Evolutionary conservation across 2,329 filamentous ascomycete species (phyloP).

Genomic region (Arthrobotrys iridis): DNA sequence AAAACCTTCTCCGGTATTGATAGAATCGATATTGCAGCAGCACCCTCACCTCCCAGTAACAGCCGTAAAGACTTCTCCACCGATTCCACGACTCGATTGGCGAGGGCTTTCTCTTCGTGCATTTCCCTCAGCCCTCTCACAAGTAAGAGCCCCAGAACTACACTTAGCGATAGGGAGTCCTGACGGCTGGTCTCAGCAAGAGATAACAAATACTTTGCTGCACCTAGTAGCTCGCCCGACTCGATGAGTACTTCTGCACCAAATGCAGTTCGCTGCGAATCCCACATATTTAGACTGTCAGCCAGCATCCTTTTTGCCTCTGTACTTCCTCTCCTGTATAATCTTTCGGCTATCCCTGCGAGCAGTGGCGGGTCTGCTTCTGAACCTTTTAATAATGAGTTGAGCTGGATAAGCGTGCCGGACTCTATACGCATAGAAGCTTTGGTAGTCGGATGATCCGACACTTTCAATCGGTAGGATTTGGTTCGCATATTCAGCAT

Average conservation of each 20-base stretch:
- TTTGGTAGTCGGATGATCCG: neutral
- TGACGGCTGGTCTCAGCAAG: neutral
- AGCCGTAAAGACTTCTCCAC: neutral
- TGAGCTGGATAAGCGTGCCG: neutral
- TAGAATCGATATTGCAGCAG: no score
- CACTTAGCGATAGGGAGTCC: neutral
- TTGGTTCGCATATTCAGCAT: neutral
- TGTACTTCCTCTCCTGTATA: neutral
- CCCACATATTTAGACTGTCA: slow-evolving; percentile 3
- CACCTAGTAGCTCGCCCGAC: neutral
- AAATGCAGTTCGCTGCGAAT: neutral
- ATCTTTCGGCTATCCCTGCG: neutral
- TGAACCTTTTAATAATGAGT: neutral
- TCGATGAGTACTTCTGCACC: slow-evolving; percentile 8
- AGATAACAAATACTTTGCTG: neutral
- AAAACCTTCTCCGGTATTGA: neutral
- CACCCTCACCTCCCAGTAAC: neutral
- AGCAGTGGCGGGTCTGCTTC: neutral
- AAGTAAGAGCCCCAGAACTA: neutral
- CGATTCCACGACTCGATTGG: neutral
- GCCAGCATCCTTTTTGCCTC: slow-evolving; percentile 12
- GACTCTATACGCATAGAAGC: neutral
- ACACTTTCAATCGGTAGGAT: neutral
- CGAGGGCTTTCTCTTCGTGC: neutral
- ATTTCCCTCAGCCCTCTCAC: neutral